A percentile compares a stretch with the other conserved stretches of the same genome.
phyloP scores from a whole-genome alignment of 495 filamentous ascomycete genomes.

The Talaromyces stipitatus region DNA sequence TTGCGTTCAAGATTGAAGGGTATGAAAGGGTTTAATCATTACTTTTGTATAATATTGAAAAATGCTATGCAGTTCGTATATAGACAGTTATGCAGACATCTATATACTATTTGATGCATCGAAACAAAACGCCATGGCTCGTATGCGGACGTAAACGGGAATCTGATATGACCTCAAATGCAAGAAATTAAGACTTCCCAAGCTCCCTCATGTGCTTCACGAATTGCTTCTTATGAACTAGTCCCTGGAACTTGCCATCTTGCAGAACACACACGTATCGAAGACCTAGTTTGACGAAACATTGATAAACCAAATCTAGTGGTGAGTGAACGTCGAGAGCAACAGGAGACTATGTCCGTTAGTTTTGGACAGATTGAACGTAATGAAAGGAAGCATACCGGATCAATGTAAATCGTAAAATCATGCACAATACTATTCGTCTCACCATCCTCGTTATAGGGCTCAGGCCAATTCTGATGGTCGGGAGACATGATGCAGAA shows the following conservation, averaged over 20 bases:
- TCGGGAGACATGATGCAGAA: conserved; percentile 76
- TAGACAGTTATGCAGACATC: not conserved
- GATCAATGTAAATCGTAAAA: conserved; percentile 88
- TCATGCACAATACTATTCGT: conserved; percentile 46
- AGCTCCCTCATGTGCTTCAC: conserved; percentile 86
- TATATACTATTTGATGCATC: conserved; percentile 1
- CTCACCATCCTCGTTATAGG: conserved; percentile 42
- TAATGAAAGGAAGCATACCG: conserved; percentile 34
- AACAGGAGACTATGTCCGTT: conserved; percentile 57
- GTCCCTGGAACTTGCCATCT: conserved; percentile 78
- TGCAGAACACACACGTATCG: conserved; percentile 85
- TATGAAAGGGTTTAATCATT: conserved; percentile 22
- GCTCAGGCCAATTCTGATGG: conserved; percentile 38
- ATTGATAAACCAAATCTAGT: conserved; percentile 94
- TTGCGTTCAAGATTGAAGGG: conserved; percentile 38
- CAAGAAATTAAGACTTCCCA: conserved; percentile 36
- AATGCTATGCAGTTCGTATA: not conserved
- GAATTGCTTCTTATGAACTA: conserved; percentile 97
- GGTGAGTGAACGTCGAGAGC: conserved; percentile 82
- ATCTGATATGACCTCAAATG: not conserved
- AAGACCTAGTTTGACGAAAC: conserved; percentile 89
- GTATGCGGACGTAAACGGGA: not conserved
- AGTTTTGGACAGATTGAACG: conserved; percentile 2
- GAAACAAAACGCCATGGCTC: conserved; percentile 5
- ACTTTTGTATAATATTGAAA: not conserved